These are phyloP conservation scores for Leccinum huronense DNA, from an alignment of 1,284 basidiomycete genomes.

Conservation along the genomic window DNA sequence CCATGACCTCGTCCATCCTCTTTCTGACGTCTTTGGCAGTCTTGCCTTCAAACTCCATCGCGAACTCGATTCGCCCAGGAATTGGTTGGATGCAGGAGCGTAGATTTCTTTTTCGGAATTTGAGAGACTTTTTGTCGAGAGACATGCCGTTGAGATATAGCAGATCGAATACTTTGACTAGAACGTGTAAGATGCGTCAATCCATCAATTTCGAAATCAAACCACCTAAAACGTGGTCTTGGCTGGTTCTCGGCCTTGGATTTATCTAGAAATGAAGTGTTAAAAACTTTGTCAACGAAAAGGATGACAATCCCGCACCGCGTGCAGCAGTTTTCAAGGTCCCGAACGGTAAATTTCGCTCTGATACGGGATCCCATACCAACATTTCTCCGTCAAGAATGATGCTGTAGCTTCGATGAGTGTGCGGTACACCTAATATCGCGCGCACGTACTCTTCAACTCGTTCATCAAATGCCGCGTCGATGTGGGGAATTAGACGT, in stretches of 20 bases:
- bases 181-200: slow-evolving; percentile 7
- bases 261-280: slow-evolving; percentile 48
- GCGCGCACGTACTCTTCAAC: slow-evolving; percentile 69
- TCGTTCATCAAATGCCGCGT: slow-evolving; percentile 67
- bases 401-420: slow-evolving; percentile 52
- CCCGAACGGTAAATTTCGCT: slow-evolving; percentile 86
- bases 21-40: slow-evolving; percentile 77
- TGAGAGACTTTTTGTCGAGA: slow-evolving; percentile 59
- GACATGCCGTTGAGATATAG: slow-evolving; percentile 80
- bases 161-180: slow-evolving; percentile 94
- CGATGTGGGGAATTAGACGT: slow-evolving; percentile 79
- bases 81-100: slow-evolving; percentile 60
- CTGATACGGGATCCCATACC: slow-evolving; percentile 89
- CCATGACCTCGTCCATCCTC: slow-evolving; percentile 80
- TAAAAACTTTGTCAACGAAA: slow-evolving; percentile 4
- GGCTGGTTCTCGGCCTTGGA: slow-evolving; percentile 70
- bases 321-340: slow-evolving; percentile 86
- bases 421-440: neutral
- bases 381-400: slow-evolving; percentile 97
- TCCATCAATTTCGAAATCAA: neutral
- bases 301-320: slow-evolving; percentile 46
- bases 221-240: slow-evolving; percentile 79
- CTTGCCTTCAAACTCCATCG: slow-evolving; percentile 67
- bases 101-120: slow-evolving; percentile 71
- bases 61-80: slow-evolving; percentile 78